Base-by-base conservation (phyloP, 1,284 basidiomycete species). In the Ganoderma resinaceum region DNA sequence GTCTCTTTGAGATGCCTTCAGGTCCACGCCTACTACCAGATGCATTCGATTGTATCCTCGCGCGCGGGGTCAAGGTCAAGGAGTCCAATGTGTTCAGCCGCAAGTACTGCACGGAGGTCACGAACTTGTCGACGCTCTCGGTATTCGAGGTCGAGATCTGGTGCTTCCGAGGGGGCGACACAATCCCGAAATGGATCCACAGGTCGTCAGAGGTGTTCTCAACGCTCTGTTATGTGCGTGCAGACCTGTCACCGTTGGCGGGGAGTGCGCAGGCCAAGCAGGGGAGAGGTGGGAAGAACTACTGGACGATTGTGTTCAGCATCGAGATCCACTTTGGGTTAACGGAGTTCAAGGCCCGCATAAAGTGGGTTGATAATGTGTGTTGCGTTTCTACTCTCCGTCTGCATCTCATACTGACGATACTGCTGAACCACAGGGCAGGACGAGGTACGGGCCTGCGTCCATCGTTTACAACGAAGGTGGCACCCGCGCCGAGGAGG, bases 111-210 rank as follows among this genome's bases (percentile, higher is more conserved):
- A 93, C 92, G 0, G 92, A 93, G 76, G 84, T 93, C 52, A 93
- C 92, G 3, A 92, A 86, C 72, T 77, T 93, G 42, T 87, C 87
- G 6, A 90, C 91, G 70, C 82, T 93, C 4, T 91, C 90, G 12
- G 89, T 93, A 12, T 93, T 93, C 73, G 91, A 93, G 76, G 91
- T 93, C 40, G 91, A 93, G 77, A 86, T 93, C 68, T 93, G 91
- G 92, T 93, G 91, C 76, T 93, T 86, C 79, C 82, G 91, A 73
- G 91, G 91, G 11, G 89, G 89, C 38, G 86, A 90, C 72, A 81
- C 78, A 1, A 82, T 91, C 46, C 91, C 92, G 3, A 86, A 89
- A 72, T 93, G 91, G 91, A 93, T 93, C 65, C 82, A 88, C 61
- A 81, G 91, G 37, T 62, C 69, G 40, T 40, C 69, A 87, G 91